These are phyloP conservation scores for Chlamydomonas incerta DNA, from an alignment of 139 green algal species.

Conservation along the genomic window DNA sequence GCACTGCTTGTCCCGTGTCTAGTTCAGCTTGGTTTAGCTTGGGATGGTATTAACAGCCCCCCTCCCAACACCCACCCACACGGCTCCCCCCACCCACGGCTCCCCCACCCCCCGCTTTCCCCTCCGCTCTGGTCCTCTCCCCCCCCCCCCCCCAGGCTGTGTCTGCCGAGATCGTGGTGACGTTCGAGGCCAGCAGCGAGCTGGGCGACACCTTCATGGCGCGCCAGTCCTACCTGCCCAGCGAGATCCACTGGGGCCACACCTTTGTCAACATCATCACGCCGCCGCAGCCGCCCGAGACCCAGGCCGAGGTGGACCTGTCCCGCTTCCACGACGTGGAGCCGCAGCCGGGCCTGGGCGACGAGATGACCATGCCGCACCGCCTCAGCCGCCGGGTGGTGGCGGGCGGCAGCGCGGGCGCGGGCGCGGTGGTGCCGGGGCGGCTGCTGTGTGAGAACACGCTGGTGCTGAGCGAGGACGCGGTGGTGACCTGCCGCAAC, in stretches of 20 bases:
- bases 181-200: constrained; percentile 84
- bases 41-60: no score
- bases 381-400: constrained; percentile 71
- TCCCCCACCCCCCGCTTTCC: no score
- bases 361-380: constrained; percentile 57
- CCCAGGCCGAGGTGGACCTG: constrained; percentile 75
- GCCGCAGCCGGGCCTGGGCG: constrained; percentile 66
- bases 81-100: no score
- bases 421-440: constrained; percentile 65
- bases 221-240: constrained; percentile 81
- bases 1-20: no score
- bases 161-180: constrained; percentile 86
- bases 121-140: no score
- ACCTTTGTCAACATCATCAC: constrained; percentile 71
- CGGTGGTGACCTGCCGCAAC: constrained; percentile 43
- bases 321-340: constrained; percentile 83
- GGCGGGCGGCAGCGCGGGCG: constrained; percentile 44
- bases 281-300: constrained; percentile 41
- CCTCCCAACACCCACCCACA: no score
- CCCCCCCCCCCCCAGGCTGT: constrained; percentile 53
- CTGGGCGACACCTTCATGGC: constrained; percentile 87
- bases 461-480: constrained; percentile 73
- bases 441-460: constrained; percentile 84
- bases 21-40: no score
- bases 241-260: constrained; percentile 88